phyloP scores from a whole-genome alignment of 2,329 filamentous ascomycete genomes.

The Diaporthe vaccinii region DNA sequence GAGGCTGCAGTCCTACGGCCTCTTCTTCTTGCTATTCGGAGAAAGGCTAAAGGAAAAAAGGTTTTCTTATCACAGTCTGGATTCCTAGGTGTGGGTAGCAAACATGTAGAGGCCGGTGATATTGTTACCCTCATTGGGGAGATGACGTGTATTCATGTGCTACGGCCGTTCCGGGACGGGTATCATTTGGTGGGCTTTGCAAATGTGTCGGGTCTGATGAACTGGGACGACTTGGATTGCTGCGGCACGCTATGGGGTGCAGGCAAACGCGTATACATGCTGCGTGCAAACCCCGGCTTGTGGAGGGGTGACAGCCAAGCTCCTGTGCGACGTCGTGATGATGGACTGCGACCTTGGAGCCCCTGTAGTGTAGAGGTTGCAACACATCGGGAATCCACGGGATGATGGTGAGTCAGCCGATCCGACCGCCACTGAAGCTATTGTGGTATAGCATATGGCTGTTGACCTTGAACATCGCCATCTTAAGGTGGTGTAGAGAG shows the following conservation, averaged over 20 bases:
- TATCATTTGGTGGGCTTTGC: slow-evolving; percentile 10
- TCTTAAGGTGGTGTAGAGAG: background rate
- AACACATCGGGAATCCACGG: background rate
- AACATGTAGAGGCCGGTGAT: background rate
- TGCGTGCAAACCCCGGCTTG: background rate
- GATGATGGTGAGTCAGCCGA: background rate
- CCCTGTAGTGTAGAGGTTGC: background rate
- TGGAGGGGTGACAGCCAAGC: slow-evolving; percentile 28
- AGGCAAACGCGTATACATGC: background rate
- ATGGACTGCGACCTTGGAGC: slow-evolving; percentile 10
- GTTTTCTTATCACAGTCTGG: background rate
- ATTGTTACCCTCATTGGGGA: background rate
- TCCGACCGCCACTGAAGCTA: background rate
- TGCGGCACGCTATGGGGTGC: too few relatives aligned
- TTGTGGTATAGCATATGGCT: background rate
- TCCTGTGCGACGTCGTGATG: slow-evolving; percentile 24
- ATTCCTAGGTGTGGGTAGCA: slow-evolving; percentile 8
- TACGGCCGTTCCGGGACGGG: background rate
- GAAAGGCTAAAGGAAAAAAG: background rate
- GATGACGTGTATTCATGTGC: background rate
- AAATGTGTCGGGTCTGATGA: background rate
- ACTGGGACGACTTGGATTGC: background rate
- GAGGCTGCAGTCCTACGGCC: background rate
- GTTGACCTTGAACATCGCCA: too few relatives aligned
- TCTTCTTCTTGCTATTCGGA: background rate